phyloP scores from a whole-genome alignment of 371 early-diverging fungal genomes.

The Rhizopus delemar region DNA sequence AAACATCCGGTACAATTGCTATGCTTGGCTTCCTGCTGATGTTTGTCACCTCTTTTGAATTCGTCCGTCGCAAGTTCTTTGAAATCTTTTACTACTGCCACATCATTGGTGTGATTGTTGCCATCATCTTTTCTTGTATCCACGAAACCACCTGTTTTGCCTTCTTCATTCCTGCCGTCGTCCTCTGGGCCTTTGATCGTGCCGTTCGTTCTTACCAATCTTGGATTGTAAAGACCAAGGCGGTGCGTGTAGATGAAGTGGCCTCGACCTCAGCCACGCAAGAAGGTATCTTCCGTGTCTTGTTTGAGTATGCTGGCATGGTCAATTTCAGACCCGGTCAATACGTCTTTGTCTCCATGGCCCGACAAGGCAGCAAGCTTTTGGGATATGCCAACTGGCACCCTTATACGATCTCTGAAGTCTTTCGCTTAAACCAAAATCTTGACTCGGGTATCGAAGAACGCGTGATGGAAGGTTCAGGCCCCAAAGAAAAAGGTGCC shows the following conservation, averaged over 20 bases:
- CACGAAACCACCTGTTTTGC: slow-evolving; percentile 44
- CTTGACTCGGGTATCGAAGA: slow-evolving; percentile 19
- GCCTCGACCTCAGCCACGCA: slow-evolving; percentile 22
- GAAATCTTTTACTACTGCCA: slow-evolving; percentile 49
- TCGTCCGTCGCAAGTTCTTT: slow-evolving; percentile 44
- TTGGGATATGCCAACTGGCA: slow-evolving; percentile 46
- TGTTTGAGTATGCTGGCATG: slow-evolving; percentile 38
- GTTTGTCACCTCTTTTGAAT: slow-evolving; percentile 44
- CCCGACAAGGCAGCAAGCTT: slow-evolving; percentile 19
- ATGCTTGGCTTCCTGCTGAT: slow-evolving; percentile 44
- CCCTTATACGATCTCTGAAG: slow-evolving; percentile 49
- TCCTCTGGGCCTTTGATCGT: slow-evolving; percentile 47
- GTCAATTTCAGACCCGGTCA: slow-evolving; percentile 44
- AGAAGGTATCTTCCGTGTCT: slow-evolving; percentile 39
- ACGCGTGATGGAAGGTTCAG: slow-evolving; percentile 4
- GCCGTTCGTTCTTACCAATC: slow-evolving; percentile 44
- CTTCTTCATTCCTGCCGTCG: slow-evolving; percentile 43
- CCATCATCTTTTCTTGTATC: slow-evolving; percentile 38
- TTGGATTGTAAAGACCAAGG: slow-evolving; percentile 27
- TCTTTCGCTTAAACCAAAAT: slow-evolving; percentile 19
- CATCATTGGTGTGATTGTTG: slow-evolving; percentile 38
- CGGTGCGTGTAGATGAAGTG: slow-evolving; percentile 29
- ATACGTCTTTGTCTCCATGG: slow-evolving; percentile 44
- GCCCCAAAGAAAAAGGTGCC: slow-evolving; percentile 17
- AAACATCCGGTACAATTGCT: slow-evolving; percentile 44